Base-by-base conservation (phyloP, 129 eudicot species). In the Arctium lappa region DNA sequence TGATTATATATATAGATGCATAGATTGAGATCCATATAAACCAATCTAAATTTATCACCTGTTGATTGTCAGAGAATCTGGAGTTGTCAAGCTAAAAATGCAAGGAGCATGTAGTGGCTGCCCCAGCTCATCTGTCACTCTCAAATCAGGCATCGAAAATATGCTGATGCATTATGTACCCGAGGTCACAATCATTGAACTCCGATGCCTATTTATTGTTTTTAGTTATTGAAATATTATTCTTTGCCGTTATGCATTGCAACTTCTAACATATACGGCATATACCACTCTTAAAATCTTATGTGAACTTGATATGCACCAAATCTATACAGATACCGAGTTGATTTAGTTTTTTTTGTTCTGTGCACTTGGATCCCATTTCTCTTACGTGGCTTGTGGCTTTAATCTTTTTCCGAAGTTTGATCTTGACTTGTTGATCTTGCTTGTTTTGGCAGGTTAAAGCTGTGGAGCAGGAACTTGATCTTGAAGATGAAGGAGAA, bases 81-180 rank as follows among this genome's bases (percentile, higher is more conserved):
- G 99, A 83, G 83, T 93, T 73, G 99, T 95, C 78, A 95, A 91
- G 86, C 97, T 93, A 39, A 87, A 88, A 80, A 93, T 95, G 99
- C 99, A 95, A 88, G 99, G 99, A 82, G 99, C 99, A 18, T 95
- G 99, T 86, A 95, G 99, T 77, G 99, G 99, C 8, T 95, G 99
- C 85, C 99, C 99, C 32, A 95, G 99, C 85, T 95, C 99, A 81
- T 93, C 99, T 62, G 99, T 95, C 72, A 95, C 99, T 16, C 86
- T 95, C 62, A 95, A 95, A 82, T 95, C 99, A 66, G 99, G 99
- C 83, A 95, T 95, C 38, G 99, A 95, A 85, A 95, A 95, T 77
- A 95, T 95, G 99, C 84, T 95, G 56, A 95, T 95, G 99, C 99
- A 95, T 85, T 95, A 95, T 73, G 98, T 93, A 27, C 97, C 99